These are phyloP conservation scores for Aureobasidium leucospermi DNA, from an alignment of 2,329 filamentous ascomycete genomes.

Conservation along the genomic window DNA sequence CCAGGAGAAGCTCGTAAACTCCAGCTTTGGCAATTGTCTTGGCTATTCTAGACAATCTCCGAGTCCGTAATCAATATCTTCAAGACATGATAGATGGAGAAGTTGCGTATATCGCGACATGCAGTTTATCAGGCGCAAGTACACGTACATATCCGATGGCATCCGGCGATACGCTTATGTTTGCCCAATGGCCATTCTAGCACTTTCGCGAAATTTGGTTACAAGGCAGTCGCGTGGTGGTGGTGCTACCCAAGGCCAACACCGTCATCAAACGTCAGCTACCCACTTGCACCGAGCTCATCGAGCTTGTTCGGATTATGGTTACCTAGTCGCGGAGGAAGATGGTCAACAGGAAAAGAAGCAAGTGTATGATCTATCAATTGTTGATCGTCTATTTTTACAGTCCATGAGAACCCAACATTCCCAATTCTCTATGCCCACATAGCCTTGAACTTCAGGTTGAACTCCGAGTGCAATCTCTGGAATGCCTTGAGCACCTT, in stretches of 20 bases:
- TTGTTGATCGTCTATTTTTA: constrained; percentile 1
- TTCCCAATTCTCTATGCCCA: constrained; percentile 42
- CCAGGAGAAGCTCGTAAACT: not conserved
- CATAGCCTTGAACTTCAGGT: constrained; percentile 55
- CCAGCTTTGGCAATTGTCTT: not conserved
- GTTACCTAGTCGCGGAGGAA: not conserved
- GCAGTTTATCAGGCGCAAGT: not conserved
- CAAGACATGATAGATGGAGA: not conserved
- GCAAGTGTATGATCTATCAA: not conserved
- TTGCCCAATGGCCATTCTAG: not conserved
- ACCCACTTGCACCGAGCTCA: not conserved
- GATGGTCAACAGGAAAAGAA: not conserved
- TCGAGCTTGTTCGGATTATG: not conserved
- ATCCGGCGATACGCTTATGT: not conserved
- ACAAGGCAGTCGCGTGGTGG: not conserved
- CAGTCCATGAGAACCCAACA: not conserved
- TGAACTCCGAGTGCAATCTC: constrained; percentile 52
- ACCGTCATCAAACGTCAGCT: constrained; percentile 8
- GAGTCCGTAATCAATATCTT: not conserved
- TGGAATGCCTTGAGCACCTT: constrained; percentile 55
- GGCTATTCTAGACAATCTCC: not conserved
- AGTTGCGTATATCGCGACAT: not conserved
- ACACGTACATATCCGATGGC: not conserved
- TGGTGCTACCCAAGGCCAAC: not conserved
- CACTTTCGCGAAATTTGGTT: not conserved